Base-by-base conservation (phyloP, 2,329 filamentous ascomycete genomes). In the Cladosporium sp. region DNA sequence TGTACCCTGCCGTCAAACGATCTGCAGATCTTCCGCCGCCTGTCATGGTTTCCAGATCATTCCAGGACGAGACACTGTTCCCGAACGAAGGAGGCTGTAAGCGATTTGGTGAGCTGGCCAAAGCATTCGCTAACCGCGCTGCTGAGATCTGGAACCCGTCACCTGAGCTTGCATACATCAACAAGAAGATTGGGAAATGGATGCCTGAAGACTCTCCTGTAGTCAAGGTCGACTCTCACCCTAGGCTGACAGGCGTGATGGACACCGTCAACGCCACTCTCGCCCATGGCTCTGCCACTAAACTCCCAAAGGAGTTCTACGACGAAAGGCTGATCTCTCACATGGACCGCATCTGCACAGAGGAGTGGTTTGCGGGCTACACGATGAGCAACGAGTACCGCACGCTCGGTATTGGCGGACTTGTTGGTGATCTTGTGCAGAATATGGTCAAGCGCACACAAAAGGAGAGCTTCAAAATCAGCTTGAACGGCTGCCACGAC, bases 341-440 rank as follows among this genome's bases (percentile, higher is more conserved):
- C 61, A 84, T 94, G 59, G 85, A 89, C 59, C 79, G 80, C 37
- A 85, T 97, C 60, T 85, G 83, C 28, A 86, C 92, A 0, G 92
- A 99, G 68, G 94, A 97, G 75, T 97, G 94, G 94, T 97, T 88
- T 72, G 78, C 84, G 19, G 93, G 94, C 2, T 97, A 95, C 72
- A 82, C 82, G 59, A 92, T 97, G 74, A 92, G 85, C 61, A 76
- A 78, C 42, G 94, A 97, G 74, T 97, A 96, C 75, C 88, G 93
- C n/a, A 84, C 83, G 64, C 80, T 97, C 2, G 94, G 93, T 3
- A 94, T 97, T 62, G 94, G 94, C 28, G 84, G 83, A 11, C 79
- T 97, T 9, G 79, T 96, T 69, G 93, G 92, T 30, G 93, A 97
- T 69, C 74, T 97, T 17, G 87, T 92, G 2, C 71, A 73, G 7